A percentile compares a stretch with the other conserved stretches of the same genome.
These are phyloP conservation scores for Rhodotorula sp. DNA, from an alignment of 1,284 basidiomycete species.

Conservation along the genomic window DNA sequence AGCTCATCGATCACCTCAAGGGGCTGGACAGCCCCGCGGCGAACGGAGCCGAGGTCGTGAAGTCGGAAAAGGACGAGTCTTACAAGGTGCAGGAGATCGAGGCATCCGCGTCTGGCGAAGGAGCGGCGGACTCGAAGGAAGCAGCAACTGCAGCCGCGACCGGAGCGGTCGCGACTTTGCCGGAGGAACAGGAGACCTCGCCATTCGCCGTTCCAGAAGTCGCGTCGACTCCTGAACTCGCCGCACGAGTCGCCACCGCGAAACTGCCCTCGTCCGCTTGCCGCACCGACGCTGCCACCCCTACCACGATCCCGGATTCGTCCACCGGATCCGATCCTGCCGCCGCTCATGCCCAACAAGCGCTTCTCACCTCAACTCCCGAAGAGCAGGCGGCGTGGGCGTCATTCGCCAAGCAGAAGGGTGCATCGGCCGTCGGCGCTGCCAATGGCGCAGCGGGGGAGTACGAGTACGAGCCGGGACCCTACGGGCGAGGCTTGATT, in stretches of 20 bases:
- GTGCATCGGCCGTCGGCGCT: background rate
- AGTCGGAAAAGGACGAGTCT: conserved; percentile 15
- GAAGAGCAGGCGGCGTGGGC: background rate
- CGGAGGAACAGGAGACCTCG: conserved; percentile 40
- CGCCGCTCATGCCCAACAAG: background rate
- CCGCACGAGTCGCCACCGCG: background rate
- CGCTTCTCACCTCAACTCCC: background rate
- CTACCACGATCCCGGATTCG: background rate
- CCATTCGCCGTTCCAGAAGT: conserved; percentile 36
- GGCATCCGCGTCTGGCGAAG: too few relatives aligned
- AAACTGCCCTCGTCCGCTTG: background rate
- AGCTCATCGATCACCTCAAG: conserved; percentile 39
- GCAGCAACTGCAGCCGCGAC: background rate
- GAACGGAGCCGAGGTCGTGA: background rate
- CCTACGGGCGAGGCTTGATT: conserved; percentile 49
- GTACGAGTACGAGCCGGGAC: conserved; percentile 35
- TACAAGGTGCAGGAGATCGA: background rate
- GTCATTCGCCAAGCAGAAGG: background rate
- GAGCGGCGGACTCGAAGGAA: background rate
- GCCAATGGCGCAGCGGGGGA: conserved; percentile 22
- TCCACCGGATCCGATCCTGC: background rate
- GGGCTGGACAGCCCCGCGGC: conserved; percentile 35
- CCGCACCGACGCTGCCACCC: background rate
- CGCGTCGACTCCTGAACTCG: background rate
- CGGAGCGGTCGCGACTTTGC: conserved; percentile 18